Evolutionary conservation across 495 filamentous ascomycete species (phyloP), one percentile per base, ranked within the genome.

Genomic region (Aspergillus taichungensis): DNA sequence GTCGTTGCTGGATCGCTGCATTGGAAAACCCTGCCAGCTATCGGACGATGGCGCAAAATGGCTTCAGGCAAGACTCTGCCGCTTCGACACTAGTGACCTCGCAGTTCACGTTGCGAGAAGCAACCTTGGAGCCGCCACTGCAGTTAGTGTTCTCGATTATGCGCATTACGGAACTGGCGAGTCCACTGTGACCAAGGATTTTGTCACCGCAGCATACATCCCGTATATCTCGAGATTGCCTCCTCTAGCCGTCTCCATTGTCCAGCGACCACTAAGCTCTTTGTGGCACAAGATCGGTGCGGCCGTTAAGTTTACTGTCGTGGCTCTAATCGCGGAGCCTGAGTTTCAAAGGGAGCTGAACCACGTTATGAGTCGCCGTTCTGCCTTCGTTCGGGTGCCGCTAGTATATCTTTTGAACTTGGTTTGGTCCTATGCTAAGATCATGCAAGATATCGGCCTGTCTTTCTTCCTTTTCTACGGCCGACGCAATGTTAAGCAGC

Each of bases 321-420:
- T 78, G 40, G 69, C 77, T 14, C 42, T 74, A 12, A 60, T 78
- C 24, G 77, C 76, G 7, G 77, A 81, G 53, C 68, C 72, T 6
- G 77, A 81, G 46, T 79, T 75, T 51, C 77, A 81, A 47, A 59
- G 77, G 38, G 77, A 81, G 40, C 63, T 79, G 40, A 60, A 76
- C 9, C 73, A 72, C 54, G 64, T 73, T 34, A 57, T 72, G n/a
- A 49, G 54, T 31, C 30, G 37, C 5, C 59, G 60, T 18, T 63
- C 63, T 6, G 34, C 49, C 7, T 13, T 68, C 29, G 36, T 75
- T 9, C 69, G 67, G 10, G 64, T 65, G 18, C 68, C 74, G 4
- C 44, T 47, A 8, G 60, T 65, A 0, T 60, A 66, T 28, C 6
- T 60, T 0, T 53, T 80, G 27, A 78, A 68, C 49, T 51, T 62